Conservation (phyloP, 2,329 filamentous ascomycete genomes). For the Colletotrichum neosansevieriae region DNA sequence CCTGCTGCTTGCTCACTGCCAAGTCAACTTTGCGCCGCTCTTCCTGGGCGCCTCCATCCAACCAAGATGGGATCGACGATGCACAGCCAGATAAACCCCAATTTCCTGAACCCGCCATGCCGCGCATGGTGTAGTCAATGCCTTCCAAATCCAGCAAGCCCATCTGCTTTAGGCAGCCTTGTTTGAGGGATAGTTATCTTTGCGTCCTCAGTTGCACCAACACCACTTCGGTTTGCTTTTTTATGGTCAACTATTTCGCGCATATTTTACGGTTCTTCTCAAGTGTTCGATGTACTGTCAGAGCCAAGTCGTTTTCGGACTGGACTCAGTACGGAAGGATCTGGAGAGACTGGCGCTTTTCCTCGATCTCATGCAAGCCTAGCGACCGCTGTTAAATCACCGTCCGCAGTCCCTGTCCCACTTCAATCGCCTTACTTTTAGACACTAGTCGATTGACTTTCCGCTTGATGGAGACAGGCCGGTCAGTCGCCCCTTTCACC, state of each 20-base stretch:
- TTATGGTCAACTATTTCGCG: background rate
- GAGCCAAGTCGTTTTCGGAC: no score
- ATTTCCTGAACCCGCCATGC: background rate
- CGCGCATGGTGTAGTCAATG: background rate
- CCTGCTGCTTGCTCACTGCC: constrained; percentile 28
- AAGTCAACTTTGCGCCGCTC: constrained; percentile 19
- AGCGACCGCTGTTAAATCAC: constrained; percentile 22
- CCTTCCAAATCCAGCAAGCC: constrained; percentile 19
- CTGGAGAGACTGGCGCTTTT: constrained; percentile 25
- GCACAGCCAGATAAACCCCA: constrained; percentile 15
- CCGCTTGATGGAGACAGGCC: constrained; percentile 20
- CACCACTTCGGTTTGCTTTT: background rate
- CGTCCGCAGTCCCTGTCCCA: constrained; percentile 9
- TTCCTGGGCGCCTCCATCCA: constrained; percentile 19
- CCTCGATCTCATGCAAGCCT: constrained; percentile 37
- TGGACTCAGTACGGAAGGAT: constrained; percentile 12
- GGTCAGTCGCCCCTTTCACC: constrained; percentile 11
- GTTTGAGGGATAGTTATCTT: constrained; percentile 11
- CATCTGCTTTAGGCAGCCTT: constrained; percentile 19
- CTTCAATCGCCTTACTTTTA: constrained; percentile 1
- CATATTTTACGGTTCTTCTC: no score
- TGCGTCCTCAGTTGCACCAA: constrained; percentile 8
- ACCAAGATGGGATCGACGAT: constrained; percentile 36
- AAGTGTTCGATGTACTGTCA: no score
- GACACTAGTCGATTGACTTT: constrained; percentile 32